A percentile compares a stretch with the other conserved stretches of the same genome.
Conservation (phyloP, 1,284 basidiomycete genomes). For the Termitomyces sp. region DNA sequence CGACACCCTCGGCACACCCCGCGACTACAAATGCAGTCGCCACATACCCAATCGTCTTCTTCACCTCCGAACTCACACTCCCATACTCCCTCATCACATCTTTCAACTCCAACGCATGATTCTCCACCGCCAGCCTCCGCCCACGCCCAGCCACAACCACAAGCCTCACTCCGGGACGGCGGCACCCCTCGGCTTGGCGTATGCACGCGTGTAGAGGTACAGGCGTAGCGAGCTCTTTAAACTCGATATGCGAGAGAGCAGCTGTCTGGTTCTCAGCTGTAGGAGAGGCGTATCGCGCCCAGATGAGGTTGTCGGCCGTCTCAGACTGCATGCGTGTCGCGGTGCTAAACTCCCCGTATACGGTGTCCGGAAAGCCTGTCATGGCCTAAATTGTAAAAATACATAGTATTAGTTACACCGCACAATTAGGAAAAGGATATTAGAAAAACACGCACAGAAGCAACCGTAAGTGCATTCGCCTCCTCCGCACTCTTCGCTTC, state of each 20-base stretch:
- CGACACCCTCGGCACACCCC: conserved; percentile 54
- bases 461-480: conserved; percentile 36
- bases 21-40: conserved; percentile 66
- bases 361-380: conserved; percentile 51
- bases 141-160: conserved; percentile 69
- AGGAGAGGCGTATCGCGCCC: conserved; percentile 44
- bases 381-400: not conserved
- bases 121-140: conserved; percentile 59
- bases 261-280: conserved; percentile 17
- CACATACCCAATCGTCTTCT: conserved; percentile 81
- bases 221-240: conserved; percentile 47
- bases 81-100: conserved; percentile 52
- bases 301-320: conserved; percentile 65
- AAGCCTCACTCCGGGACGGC: conserved; percentile 30
- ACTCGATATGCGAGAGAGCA: conserved; percentile 48
- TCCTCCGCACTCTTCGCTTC: conserved; percentile 25
- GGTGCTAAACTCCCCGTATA: conserved; percentile 54
- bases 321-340: conserved; percentile 60
- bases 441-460: conserved; percentile 32
- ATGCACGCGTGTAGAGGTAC: conserved; percentile 50
- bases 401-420: not conserved
- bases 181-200: conserved; percentile 23
- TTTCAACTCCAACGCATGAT: conserved; percentile 60
- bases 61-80: conserved; percentile 49
- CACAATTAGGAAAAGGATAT: not conserved